A percentile compares a stretch with the other conserved stretches of the same genome.
These are phyloP conservation scores for Myriangium duriaei DNA, from an alignment of 2,329 filamentous ascomycete genomes.

Conservation along the genomic window DNA sequence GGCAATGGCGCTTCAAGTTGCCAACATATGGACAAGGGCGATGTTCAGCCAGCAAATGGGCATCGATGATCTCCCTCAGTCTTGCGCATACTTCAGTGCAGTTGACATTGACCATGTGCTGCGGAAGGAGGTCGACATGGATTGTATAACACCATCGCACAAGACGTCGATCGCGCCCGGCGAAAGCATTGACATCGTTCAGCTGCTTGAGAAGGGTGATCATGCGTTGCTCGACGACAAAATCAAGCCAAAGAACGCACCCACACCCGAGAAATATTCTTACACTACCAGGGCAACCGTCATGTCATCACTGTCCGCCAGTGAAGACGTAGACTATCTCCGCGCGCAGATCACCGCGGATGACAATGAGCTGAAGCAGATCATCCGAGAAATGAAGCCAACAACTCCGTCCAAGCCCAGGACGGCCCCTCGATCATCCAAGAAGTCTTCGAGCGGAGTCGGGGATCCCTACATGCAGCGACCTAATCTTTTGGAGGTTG, in stretches of 20 bases:
- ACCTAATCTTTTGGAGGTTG: slow-evolving; percentile 6
- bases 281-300: slow-evolving; percentile 66
- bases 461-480: slow-evolving; percentile 9
- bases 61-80: slow-evolving; percentile 86
- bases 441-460: neutral
- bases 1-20: slow-evolving; percentile 84
- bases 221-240: slow-evolving; percentile 55
- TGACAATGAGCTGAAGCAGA: slow-evolving; percentile 60
- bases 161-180: slow-evolving; percentile 65
- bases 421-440: neutral
- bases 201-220: slow-evolving; percentile 62
- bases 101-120: slow-evolving; percentile 91
- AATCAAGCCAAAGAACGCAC: slow-evolving; percentile 45
- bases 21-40: slow-evolving; percentile 91
- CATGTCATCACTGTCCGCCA: slow-evolving; percentile 54
- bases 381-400: slow-evolving; percentile 45
- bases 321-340: slow-evolving; percentile 50
- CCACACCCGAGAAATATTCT: slow-evolving; percentile 46
- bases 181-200: slow-evolving; percentile 70
- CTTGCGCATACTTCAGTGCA: slow-evolving; percentile 89
- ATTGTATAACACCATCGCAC: slow-evolving; percentile 87
- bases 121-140: slow-evolving; percentile 97
- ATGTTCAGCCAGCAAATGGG: slow-evolving; percentile 98
- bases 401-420: slow-evolving; percentile 3
- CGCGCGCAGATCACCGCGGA: slow-evolving; percentile 70